Evolutionary conservation across 2,329 filamentous ascomycete genomes (phyloP).

Genomic region (Colletotrichum costaricense): DNA sequence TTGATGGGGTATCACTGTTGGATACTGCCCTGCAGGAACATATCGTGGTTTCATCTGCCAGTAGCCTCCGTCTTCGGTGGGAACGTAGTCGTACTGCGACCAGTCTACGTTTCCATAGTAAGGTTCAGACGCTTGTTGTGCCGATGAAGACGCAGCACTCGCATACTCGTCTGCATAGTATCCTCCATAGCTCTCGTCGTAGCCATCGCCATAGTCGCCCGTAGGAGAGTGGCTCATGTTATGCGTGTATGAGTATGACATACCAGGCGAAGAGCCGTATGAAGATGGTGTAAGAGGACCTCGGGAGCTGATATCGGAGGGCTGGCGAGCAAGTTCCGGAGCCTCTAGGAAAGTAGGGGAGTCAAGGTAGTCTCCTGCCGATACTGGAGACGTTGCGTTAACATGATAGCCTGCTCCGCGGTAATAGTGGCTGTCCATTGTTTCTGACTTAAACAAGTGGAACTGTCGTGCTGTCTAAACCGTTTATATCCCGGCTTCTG

Average conservation of each 20-base stretch:
- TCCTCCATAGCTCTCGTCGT: constrained; percentile 11
- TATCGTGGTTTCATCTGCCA: constrained; percentile 35
- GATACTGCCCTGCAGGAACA: constrained; percentile 29
- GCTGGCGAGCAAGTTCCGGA: constrained; percentile 28
- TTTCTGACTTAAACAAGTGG: not conserved
- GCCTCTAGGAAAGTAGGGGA: constrained; percentile 29
- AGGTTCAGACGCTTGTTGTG: constrained; percentile 22
- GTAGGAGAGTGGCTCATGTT: constrained; percentile 30
- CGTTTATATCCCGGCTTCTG: constrained; percentile 29
- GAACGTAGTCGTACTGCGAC: constrained; percentile 33
- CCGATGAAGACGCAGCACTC: constrained; percentile 23
- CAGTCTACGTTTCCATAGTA: constrained; percentile 32
- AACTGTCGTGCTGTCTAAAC: constrained; percentile 30
- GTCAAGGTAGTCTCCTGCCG: constrained; percentile 29
- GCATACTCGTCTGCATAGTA: constrained; percentile 30
- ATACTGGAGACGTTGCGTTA: constrained; percentile 33
- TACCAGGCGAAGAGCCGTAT: constrained; percentile 32
- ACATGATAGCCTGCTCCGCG: constrained; percentile 26
- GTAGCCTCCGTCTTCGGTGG: constrained; percentile 35
- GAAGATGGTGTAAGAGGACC: constrained; percentile 33
- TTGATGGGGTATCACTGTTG: constrained; percentile 34
- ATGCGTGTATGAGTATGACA: constrained; percentile 30
- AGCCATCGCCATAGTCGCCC: constrained; percentile 14
- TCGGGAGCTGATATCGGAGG: constrained; percentile 32
- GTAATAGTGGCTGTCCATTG: constrained; percentile 31